phyloP scores from a whole-genome alignment of 1,284 basidiomycete genomes.

The Mycena citricolor region DNA sequence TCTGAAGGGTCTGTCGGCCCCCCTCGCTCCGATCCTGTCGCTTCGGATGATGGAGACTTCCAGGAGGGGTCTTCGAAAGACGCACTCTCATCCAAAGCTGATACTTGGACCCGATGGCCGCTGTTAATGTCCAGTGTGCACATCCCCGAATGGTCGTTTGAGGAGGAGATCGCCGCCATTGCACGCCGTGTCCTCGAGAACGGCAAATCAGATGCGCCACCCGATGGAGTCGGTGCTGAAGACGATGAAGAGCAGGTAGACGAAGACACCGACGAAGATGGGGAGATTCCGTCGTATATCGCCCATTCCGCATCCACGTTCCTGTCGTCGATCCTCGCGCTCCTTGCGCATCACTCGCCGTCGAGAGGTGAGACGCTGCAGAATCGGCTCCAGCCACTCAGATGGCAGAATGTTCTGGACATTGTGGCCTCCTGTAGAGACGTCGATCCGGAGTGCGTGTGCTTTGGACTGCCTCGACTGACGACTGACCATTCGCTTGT shows the following conservation, averaged over 20 bases:
- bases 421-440: conserved; percentile 40
- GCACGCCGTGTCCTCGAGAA: conserved; percentile 31
- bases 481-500: conserved; percentile 21
- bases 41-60: not conserved
- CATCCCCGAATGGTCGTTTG: conserved; percentile 57
- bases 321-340: conserved; percentile 44
- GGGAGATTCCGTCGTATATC: conserved; percentile 28
- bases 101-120: conserved; percentile 69
- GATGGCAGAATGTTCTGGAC: conserved; percentile 50
- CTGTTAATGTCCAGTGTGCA: conserved; percentile 54
- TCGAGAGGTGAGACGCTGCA: conserved; percentile 47
- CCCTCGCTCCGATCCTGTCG: not conserved
- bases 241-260: conserved; percentile 30
- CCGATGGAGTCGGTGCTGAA: conserved; percentile 35
- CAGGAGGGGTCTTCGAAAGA: not conserved
- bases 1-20: too few species aligned
- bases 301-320: conserved; percentile 38
- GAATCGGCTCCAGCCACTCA: conserved; percentile 49
- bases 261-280: conserved; percentile 38
- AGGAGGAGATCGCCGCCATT: conserved; percentile 55
- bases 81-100: conserved; percentile 29
- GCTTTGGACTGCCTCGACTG: conserved; percentile 26
- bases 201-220: conserved; percentile 24
- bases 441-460: conserved; percentile 38
- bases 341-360: conserved; percentile 47